These are phyloP conservation scores for Candolleomyces eurysporus DNA, from an alignment of 768 basidiomycete species.

Conservation along the genomic window DNA sequence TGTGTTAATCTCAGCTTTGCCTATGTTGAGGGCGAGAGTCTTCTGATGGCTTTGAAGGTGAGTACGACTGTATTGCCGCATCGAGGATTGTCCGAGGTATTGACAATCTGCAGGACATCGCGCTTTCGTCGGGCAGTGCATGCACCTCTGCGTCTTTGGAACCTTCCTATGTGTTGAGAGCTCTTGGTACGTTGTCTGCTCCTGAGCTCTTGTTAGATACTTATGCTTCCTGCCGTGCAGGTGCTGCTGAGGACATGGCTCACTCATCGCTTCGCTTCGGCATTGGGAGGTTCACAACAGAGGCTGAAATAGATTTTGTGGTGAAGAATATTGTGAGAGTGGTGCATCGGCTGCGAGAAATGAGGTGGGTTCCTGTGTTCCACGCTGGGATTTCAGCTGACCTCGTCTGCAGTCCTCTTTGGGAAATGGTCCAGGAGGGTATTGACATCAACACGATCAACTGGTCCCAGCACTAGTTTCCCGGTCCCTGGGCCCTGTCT, in stretches of 20 bases:
- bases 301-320: slow-evolving; percentile 95
- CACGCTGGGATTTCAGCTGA: slow-evolving; percentile 9
- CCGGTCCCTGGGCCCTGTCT: neutral
- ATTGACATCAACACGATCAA: slow-evolving; percentile 94
- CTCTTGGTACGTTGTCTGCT: slow-evolving; percentile 58
- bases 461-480: slow-evolving; percentile 63
- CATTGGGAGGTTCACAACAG: slow-evolving; percentile 96
- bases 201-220: neutral
- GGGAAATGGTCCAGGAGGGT: slow-evolving; percentile 99
- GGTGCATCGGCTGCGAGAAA: slow-evolving; percentile 87
- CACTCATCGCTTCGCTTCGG: slow-evolving; percentile 98
- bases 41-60: slow-evolving; percentile 95
- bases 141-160: slow-evolving; percentile 98
- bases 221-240: slow-evolving; percentile 31
- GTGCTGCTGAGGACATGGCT: slow-evolving; percentile 98
- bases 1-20: slow-evolving; percentile 95
- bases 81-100: neutral
- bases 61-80: neutral
- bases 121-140: slow-evolving; percentile 95
- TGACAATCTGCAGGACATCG: slow-evolving; percentile 70
- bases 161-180: slow-evolving; percentile 96
- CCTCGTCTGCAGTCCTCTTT: slow-evolving; percentile 65
- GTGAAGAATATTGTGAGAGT: slow-evolving; percentile 81
- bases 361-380: slow-evolving; percentile 59
- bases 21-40: slow-evolving; percentile 95